Base-by-base conservation (phyloP, 2,329 filamentous ascomycete species). In the Lachnellula hyalina region DNA sequence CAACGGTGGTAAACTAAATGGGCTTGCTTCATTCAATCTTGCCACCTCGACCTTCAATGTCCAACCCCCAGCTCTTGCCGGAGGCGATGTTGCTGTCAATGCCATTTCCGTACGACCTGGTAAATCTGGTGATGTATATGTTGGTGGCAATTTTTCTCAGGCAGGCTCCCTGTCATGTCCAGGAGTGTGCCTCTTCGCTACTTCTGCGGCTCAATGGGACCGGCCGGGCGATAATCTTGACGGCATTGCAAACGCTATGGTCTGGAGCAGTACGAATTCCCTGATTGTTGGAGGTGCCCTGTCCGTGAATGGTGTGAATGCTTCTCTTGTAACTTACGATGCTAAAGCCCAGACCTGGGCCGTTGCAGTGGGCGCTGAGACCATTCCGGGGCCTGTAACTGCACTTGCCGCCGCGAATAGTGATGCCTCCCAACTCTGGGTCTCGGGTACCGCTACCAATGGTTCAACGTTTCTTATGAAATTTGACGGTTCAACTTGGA, bases 161-260 rank as follows among this genome's bases (percentile, higher is more conserved):
- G 94, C 91, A 17, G 94, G 94, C 28, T 86, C 87, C 4, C 79
- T 97, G 32, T 85, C 83, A 42, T 99, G 94, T 68, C 84, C 87
- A 3, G 85, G 83, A 47, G 81, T 99, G 23, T 99, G 94, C 72
- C 76, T 87, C 56, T 96, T 89, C 73, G 85, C 87, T 67, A 83
- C 85, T 2, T 75, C 81, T 7, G 78, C 79, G 4, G 80, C 79
- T 14, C 86, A 92, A 65, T 99, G 93, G 93, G 87, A 80, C 65
- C 82, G 87, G 38, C 88, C 91, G 14, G 91, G 90, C 8, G 82
- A 80, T 45, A 85, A 82, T 54, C 72, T 97, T 15, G 75, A 75
- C 47, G 93, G 94, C 5, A 80, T 78, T 21, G 87, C 93, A 38
- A 79, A 85, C 55, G 74, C 81, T 25, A 80, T 97, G 72, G 75